These are phyloP conservation scores for Aspergillus persii DNA, from an alignment of 2,329 filamentous ascomycete species.

Conservation along the genomic window DNA sequence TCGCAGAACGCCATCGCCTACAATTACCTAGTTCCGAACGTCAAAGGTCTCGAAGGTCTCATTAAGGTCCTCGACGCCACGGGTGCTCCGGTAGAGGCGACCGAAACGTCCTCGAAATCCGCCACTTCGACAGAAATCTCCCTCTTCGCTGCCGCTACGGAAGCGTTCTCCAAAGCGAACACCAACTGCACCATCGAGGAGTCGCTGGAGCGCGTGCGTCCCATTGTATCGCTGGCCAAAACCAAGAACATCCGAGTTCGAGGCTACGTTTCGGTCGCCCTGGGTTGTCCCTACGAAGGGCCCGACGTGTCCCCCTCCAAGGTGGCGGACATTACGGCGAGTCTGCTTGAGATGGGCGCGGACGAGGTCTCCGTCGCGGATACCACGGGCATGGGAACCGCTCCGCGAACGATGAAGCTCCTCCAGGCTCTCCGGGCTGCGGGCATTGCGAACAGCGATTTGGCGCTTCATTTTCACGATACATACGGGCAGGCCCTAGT, in stretches of 20 bases:
- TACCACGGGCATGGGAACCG: constrained; percentile 67
- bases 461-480: constrained; percentile 66
- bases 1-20: constrained; percentile 57
- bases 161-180: constrained; percentile 63
- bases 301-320: constrained; percentile 58
- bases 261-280: constrained; percentile 63
- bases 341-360: constrained; percentile 63
- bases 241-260: constrained; percentile 57
- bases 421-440: constrained; percentile 59
- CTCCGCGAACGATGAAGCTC: constrained; percentile 58
- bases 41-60: constrained; percentile 60
- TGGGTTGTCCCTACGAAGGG: constrained; percentile 66
- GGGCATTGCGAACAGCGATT: constrained; percentile 58
- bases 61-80: constrained; percentile 52
- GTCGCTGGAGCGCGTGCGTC: constrained; percentile 58
- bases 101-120: constrained; percentile 25
- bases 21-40: constrained; percentile 65
- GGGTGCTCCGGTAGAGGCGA: constrained; percentile 31
- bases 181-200: constrained; percentile 65
- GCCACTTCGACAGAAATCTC: constrained; percentile 55
- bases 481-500: constrained; percentile 65
- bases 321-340: constrained; percentile 61
- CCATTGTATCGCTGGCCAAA: constrained; percentile 57
- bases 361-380: constrained; percentile 65
- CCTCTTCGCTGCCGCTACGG: constrained; percentile 64